A percentile compares a stretch with the other conserved stretches of the same genome.
Evolutionary conservation across 108 stramenopile genomes (phyloP).

Genomic region (Nitzschia sp.): DNA sequence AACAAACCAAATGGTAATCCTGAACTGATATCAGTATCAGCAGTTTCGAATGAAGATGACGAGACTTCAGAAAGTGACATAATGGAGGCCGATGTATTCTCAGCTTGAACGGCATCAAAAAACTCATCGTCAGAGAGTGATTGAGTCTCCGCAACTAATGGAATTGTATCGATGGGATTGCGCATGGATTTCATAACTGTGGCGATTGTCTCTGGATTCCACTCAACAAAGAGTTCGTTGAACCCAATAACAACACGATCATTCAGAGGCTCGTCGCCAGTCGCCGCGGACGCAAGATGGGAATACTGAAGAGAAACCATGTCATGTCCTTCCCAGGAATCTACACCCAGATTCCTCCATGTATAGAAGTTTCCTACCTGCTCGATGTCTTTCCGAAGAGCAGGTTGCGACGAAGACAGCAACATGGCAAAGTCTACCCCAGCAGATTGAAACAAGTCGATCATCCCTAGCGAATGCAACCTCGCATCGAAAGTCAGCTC

Average conservation of each 20-base stretch:
- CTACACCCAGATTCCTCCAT: slow-evolving; percentile 4
- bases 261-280: not conserved
- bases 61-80: slow-evolving; percentile 20
- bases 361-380: slow-evolving; percentile 3
- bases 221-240: slow-evolving; percentile 71
- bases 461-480: slow-evolving; percentile 47
- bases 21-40: slow-evolving; percentile 1
- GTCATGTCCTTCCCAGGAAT: slow-evolving; percentile 24
- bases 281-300: slow-evolving; percentile 6
- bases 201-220: slow-evolving; percentile 81
- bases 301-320: slow-evolving; percentile 48
- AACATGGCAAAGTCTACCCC: slow-evolving; percentile 47
- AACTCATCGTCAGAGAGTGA: slow-evolving; percentile 45
- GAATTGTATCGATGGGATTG: slow-evolving; percentile 10
- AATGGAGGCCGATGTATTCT: not conserved
- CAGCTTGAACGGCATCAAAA: slow-evolving; percentile 53
- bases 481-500: slow-evolving; percentile 43
- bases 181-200: slow-evolving; percentile 52
- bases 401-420: slow-evolving; percentile 53
- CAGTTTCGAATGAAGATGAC: slow-evolving; percentile 31
- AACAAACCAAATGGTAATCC: not conserved
- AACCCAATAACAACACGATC: slow-evolving; percentile 44
- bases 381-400: slow-evolving; percentile 9
- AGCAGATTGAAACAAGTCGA: slow-evolving; percentile 53
- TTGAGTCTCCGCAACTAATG: not conserved